Base-by-base conservation (phyloP, 2,329 filamentous ascomycete species). In the Gnomoniopsis smithogilvyi region DNA sequence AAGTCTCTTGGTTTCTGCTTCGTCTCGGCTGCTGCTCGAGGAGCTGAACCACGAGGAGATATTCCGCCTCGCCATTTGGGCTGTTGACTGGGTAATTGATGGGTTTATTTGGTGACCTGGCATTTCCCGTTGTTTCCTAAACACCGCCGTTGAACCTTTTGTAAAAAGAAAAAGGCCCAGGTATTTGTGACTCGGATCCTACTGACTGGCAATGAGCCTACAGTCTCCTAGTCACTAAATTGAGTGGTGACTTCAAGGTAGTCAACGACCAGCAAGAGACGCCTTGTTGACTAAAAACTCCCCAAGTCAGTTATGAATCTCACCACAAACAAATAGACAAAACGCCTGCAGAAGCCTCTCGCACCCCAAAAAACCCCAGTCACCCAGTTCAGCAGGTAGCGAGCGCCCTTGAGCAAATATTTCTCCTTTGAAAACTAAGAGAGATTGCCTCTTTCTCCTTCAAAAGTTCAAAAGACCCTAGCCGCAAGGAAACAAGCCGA, bases 1-100 rank as follows among this genome's bases (percentile, higher is more conserved):
- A 48, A 70, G 65, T 65, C 72, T 73, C 64, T 72, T 74, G 41
- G 21, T 45, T n/a, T 45, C 41, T 45, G n/a, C 59, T 11, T 69
- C 68, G 43, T 34, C 7, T 57, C 45, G 6, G 41, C 41, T 45
- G 41, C 41, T 45, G 41, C n/a, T 45, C 12, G 66, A 62, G 11
- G 66, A 58, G 47, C 62, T 63, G 19, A 76, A 67, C 69, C 70
- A 71, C n/a, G 73, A 70, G 17, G 69, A 70, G 19, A 73, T 62
- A 62, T 66, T 73, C 56, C 73, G 66, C 51, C 68, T 75, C 52
- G 54, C 68, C 73, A 75, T 75, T 34, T 53, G 66, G 62, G 41
- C 30, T 50, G 33, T 34, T 57, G 22, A 21, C 26, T 19, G 21
- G 47, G 47, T 43, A 19, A 17, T 43, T 19, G 15, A 3, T 6